Evolutionary conservation across 106 monocot species (phyloP).

Genomic region (Dendrobium catenatum): DNA sequence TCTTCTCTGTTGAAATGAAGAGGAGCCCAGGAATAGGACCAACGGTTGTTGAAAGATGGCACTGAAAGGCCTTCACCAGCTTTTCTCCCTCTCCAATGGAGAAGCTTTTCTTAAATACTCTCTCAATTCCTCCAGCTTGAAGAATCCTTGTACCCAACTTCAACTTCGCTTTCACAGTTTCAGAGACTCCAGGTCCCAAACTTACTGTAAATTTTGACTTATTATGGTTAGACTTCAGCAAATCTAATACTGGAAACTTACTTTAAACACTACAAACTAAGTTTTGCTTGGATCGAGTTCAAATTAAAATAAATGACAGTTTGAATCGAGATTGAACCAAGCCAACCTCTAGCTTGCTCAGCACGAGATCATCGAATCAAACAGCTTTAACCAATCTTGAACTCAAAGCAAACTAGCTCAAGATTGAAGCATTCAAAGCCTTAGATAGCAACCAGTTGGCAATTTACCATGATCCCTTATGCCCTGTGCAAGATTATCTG

Average conservation of each 20-base stretch:
- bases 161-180: conserved; percentile 34
- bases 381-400: background rate
- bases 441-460: background rate
- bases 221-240: background rate
- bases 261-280: background rate
- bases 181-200: conserved; percentile 24
- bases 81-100: conserved; percentile 21
- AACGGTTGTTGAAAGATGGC: conserved; percentile 32
- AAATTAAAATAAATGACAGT: too few relatives aligned
- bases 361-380: too few relatives aligned
- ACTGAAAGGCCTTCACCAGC: conserved; percentile 26
- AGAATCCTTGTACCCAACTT: conserved; percentile 30
- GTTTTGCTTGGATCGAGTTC: background rate
- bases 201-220: conserved; percentile 19
- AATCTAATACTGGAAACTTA: background rate
- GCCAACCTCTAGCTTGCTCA: too few relatives aligned
- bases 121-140: conserved; percentile 29
- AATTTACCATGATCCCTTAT: conserved; percentile 24
- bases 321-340: too few relatives aligned
- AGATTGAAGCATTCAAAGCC: background rate
- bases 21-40: conserved; percentile 41
- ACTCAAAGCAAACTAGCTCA: background rate
- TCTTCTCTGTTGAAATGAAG: conserved; percentile 37
- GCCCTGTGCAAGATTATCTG: conserved; percentile 18
- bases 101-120: conserved; percentile 25